Conservation (phyloP, 306 rosid genomes). For the Albizia julibrissin region DNA sequence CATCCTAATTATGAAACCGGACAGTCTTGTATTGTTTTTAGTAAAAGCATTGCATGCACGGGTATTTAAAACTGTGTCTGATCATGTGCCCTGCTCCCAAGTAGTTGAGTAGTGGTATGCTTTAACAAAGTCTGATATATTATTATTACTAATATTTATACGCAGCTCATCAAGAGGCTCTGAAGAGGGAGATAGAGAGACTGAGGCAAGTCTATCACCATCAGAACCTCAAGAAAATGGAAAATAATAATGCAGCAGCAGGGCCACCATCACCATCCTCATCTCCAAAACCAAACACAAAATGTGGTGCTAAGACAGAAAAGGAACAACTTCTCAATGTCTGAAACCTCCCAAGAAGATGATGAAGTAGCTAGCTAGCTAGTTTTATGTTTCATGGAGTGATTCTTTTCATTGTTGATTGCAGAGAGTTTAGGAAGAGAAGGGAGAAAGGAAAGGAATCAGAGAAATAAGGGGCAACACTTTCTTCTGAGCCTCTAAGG, state of each 20-base stretch:
- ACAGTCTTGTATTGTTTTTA: constrained; percentile 26
- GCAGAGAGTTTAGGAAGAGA: constrained; percentile 32
- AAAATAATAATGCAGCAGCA: constrained; percentile 38
- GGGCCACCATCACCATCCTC: constrained; percentile 40
- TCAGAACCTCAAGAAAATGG: constrained; percentile 58
- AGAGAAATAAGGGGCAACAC: background rate
- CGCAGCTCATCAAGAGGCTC: constrained; percentile 98
- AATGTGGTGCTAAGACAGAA: constrained; percentile 44
- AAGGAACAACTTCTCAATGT: constrained; percentile 64
- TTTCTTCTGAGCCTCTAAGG: constrained; percentile 4
- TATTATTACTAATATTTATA: background rate
- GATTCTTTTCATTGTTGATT: constrained; percentile 39
- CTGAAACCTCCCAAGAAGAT: constrained; percentile 29
- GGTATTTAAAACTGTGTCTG: constrained; percentile 29
- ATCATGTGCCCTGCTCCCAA: constrained; percentile 42
- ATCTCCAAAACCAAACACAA: constrained; percentile 37
- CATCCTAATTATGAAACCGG: constrained; percentile 39
- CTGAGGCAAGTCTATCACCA: constrained; percentile 83
- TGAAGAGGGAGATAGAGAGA: constrained; percentile 96
- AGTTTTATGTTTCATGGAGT: constrained; percentile 19
- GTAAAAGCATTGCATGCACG: constrained; percentile 45
- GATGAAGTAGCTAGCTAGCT: constrained; percentile 21
- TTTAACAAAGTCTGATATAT: constrained; percentile 26
- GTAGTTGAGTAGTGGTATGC: background rate
- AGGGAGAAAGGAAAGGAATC: background rate